Base-by-base conservation (phyloP, 352 stramenopile genomes). In the Globisporangium echinulatum region DNA sequence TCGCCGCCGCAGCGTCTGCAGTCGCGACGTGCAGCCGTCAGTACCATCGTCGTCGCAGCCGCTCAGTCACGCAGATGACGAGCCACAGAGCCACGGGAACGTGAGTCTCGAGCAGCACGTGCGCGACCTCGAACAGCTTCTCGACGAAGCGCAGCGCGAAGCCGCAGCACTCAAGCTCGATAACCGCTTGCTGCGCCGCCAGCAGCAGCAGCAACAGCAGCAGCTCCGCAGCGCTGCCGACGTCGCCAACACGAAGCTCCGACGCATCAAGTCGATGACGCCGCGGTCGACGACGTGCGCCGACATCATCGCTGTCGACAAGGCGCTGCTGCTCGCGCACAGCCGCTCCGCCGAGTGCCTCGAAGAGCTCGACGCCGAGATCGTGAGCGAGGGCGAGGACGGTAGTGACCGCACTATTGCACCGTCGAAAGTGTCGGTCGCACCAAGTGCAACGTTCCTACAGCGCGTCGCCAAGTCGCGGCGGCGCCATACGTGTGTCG, bases 81-180 rank as follows among this genome's bases (percentile, higher is more conserved):
- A 40, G 49, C 39, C 48, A 14, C 47, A 54, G 33, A 48, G 15
- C 5, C 48, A 56, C 5, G 43, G 40, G 11, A 39, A n/a, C 40
- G 49, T 33, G 50, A 53, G 48, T 47, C 49, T 55, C 15, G 54
- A 63, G 36, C 67, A 53, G 10, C 54, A 65, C 2, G 61, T 69
- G 19, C 52, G 36, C 1, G 52, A 61, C 8, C 15, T 59, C 17
- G 57, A 66, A 33, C 54, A 68, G 25, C 56, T 85, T 33, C 61
- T 85, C 25, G 56, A 79, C 4, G 75, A 82, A 7, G 72, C 72
- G 44, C 67, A 67, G 37, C 64, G 55, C 2, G 54, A 72, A 55
- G 54, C 74, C 37, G 56, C 57, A 59, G 63, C 61, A 5, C 52
- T 81, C 37, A 73, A 74, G 40, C n/a, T 69, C 39, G 64, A 83